Evolutionary conservation across 352 stramenopile species (phyloP), one percentile per base, ranked within the genome.

Genomic region (Phytophthora ramorum): DNA sequence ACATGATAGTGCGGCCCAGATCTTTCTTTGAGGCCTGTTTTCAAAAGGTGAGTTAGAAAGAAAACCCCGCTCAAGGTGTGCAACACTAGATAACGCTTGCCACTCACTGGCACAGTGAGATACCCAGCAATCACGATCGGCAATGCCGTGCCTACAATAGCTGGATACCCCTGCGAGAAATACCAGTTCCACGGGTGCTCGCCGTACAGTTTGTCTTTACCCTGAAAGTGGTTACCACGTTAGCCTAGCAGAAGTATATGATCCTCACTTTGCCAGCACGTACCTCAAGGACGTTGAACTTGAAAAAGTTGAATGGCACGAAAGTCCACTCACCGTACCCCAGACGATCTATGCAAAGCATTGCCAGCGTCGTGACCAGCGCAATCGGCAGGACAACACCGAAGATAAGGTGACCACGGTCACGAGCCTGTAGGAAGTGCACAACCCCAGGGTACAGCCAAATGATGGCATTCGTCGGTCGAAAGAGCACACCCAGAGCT

Each of bases 231-330:
- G 7, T 7, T 3, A 47, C 16, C 13, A 50, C 28, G 40, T 53
- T 14, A 26, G 13, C 22, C 12, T 30, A 55, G 16, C n/a, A 56
- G n/a, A 5, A 44, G 7, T 32, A 13, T 22, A 13, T 22, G 7
- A 47, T 16, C n/a, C n/a, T 16, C 7, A 7, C 5, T 2, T 9
- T 44, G 1, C 10, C 40, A 30, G n/a, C 13, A 41, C 48, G 24
- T 69, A 93, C 87, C 69, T 95, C 82, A 13, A 97, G 60, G 0
- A 96, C 59, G 61, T 97, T 97, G 65, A 96, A 94, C 67, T 87
- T 90, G 57, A 95, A 66, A 38, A 97, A 97, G 64, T 97, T 97
- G 34, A 81, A 74, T 7, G 87, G 87, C 32, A 97, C 89, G 51
- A 93, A 92, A 9, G 89, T 96, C 85, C 83, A 94, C 38, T 81